These are phyloP conservation scores for Allium sativum DNA, from an alignment of 106 monocot genomes.

Conservation along the genomic window DNA sequence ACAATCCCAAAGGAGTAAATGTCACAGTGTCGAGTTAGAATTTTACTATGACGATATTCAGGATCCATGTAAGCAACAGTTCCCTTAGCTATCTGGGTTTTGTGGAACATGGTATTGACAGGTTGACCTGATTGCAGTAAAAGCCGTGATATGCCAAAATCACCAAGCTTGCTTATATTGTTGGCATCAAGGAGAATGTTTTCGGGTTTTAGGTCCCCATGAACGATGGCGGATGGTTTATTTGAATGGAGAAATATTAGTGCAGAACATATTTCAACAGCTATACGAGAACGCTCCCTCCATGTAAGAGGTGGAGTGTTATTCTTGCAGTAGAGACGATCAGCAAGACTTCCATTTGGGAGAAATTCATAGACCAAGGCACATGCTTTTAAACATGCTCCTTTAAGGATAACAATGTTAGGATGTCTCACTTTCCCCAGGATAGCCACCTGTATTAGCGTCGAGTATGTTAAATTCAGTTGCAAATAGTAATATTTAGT, in stretches of 20 bases:
- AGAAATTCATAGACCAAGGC: constrained; percentile 59
- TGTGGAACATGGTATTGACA: constrained; percentile 15
- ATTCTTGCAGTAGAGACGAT: constrained; percentile 32
- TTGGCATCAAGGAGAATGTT: constrained; percentile 39
- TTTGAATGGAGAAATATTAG: constrained; percentile 48
- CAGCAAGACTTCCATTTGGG: constrained; percentile 59
- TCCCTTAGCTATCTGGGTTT: constrained; percentile 21
- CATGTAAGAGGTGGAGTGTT: constrained; percentile 46
- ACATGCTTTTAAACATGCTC: constrained; percentile 44
- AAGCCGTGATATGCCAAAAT: constrained; percentile 27
- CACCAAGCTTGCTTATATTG: constrained; percentile 30
- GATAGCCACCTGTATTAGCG: constrained; percentile 31
- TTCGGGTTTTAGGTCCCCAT: constrained; percentile 46
- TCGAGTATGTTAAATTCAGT: neutral
- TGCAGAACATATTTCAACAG: constrained; percentile 56
- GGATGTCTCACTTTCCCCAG: constrained; percentile 63
- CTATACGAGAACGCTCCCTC: constrained; percentile 36
- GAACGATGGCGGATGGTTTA: constrained; percentile 21
- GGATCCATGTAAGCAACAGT: constrained; percentile 48
- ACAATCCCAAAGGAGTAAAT: constrained; percentile 46
- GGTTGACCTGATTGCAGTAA: constrained; percentile 7
- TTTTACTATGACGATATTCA: constrained; percentile 22
- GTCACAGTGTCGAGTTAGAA: constrained; percentile 25
- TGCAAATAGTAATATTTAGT: too few species aligned
- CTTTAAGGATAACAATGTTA: constrained; percentile 58